These are phyloP conservation scores for Cladophialophora immunda DNA, from an alignment of 2,329 filamentous ascomycete genomes.

Conservation along the genomic window DNA sequence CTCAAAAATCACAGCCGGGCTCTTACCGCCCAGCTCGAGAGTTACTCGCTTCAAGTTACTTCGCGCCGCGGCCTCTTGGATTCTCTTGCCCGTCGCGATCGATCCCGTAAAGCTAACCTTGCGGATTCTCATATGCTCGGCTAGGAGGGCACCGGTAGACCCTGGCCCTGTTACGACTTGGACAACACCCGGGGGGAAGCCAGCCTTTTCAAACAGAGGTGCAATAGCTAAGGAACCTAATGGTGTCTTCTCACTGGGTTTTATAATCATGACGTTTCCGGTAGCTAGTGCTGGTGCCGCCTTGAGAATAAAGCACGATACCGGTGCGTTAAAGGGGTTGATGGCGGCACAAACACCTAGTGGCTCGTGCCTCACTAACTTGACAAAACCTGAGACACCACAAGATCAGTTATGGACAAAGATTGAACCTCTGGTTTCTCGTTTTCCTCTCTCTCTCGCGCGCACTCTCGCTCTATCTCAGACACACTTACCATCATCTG, in stretches of 20 bases:
- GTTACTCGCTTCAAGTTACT: conserved; percentile 66
- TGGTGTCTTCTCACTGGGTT: conserved; percentile 65
- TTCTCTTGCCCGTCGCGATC: conserved; percentile 67
- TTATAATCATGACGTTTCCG: conserved; percentile 63
- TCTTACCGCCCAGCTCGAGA: conserved; percentile 61
- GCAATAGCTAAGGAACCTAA: conserved; percentile 63
- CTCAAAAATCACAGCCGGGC: conserved; percentile 47
- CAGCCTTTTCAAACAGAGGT: conserved; percentile 61
- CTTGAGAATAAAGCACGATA: conserved; percentile 50
- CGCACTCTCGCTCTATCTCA: too few relatives aligned
- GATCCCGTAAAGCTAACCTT: too few relatives aligned
- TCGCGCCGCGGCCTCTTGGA: conserved; percentile 63
- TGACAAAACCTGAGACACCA: conserved; percentile 42
- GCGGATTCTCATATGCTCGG: conserved; percentile 64
- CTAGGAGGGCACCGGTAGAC: conserved; percentile 65
- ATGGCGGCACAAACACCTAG: conserved; percentile 59
- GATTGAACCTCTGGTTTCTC: too few relatives aligned
- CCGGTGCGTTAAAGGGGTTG: conserved; percentile 65
- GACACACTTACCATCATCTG: conserved; percentile 44
- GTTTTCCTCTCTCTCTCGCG: too few relatives aligned
- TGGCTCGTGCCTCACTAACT: conserved; percentile 45
- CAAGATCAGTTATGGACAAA: neutral
- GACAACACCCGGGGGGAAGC: conserved; percentile 70
- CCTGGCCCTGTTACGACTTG: conserved; percentile 68
- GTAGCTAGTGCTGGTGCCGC: conserved; percentile 59